phyloP scores from a whole-genome alignment of 768 basidiomycete genomes.

The Crucibulum laeve region DNA sequence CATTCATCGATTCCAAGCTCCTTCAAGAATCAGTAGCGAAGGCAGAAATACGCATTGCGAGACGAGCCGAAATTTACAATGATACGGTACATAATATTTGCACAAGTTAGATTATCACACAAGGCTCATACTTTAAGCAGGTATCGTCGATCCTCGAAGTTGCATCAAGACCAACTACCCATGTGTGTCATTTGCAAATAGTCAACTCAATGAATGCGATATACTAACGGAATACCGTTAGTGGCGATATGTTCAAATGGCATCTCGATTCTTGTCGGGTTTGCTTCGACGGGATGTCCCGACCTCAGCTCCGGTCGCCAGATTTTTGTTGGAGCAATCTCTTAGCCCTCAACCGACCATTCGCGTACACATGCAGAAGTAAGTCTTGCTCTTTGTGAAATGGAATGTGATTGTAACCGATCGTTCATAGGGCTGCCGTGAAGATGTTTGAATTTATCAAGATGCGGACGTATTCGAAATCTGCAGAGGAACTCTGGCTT shows the following conservation, averaged over 20 bases:
- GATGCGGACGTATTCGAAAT: conserved; percentile 67
- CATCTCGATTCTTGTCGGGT: conserved; percentile 53
- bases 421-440: conserved; percentile 50
- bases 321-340: conserved; percentile 61
- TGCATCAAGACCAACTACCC: conserved; percentile 59
- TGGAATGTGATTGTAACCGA: conserved; percentile 3
- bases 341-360: conserved; percentile 72
- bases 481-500: conserved; percentile 65
- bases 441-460: conserved; percentile 69
- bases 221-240: conserved; percentile 24
- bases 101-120: too few relatives aligned
- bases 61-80: conserved; percentile 41
- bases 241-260: conserved; percentile 83
- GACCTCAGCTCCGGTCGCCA: conserved; percentile 47
- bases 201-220: conserved; percentile 8
- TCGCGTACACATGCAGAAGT: conserved; percentile 63
- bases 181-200: conserved; percentile 43
- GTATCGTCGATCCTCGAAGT: conserved; percentile 56
- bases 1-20: conserved; percentile 36
- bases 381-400: conserved; percentile 9
- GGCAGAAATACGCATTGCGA: conserved; percentile 32
- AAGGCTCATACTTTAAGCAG: too few relatives aligned
- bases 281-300: conserved; percentile 62
- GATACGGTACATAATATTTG: conserved; percentile 37
- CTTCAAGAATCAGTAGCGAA: conserved; percentile 40